These are phyloP conservation scores for Neurospora sp. DNA, from an alignment of 495 filamentous ascomycete genomes.

Conservation along the genomic window DNA sequence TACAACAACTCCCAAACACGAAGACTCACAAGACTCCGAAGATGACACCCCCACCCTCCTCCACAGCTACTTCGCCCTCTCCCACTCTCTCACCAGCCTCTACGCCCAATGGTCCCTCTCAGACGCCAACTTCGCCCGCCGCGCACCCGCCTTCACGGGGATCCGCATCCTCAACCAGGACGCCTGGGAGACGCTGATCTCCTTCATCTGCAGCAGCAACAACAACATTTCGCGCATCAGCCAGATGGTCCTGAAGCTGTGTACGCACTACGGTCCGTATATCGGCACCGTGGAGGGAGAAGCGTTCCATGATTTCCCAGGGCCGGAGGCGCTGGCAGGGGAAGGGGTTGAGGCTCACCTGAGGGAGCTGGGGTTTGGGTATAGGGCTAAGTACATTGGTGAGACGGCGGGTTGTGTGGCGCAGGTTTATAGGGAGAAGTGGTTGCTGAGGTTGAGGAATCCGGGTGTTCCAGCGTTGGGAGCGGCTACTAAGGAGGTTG, in stretches of 20 bases:
- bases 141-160: slow-evolving; percentile 77
- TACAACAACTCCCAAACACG: slow-evolving; percentile 11
- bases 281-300: slow-evolving; percentile 60
- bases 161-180: slow-evolving; percentile 94
- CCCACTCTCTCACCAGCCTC: slow-evolving; percentile 57
- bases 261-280: slow-evolving; percentile 68
- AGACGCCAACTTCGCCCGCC: slow-evolving; percentile 84
- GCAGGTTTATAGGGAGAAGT: slow-evolving; percentile 53
- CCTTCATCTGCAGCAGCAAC: slow-evolving; percentile 97
- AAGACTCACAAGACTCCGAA: slow-evolving; percentile 10
- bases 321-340: slow-evolving; percentile 57
- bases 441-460: slow-evolving; percentile 68
- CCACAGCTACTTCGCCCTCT: slow-evolving; percentile 73
- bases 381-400: slow-evolving; percentile 84
- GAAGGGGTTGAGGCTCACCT: slow-evolving; percentile 66
- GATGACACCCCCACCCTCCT: slow-evolving; percentile 62
- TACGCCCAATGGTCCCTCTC: slow-evolving; percentile 81
- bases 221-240: slow-evolving; percentile 95
- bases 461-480: slow-evolving; percentile 56
- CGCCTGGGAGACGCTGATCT: slow-evolving; percentile 88
- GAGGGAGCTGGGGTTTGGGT: slow-evolving; percentile 82
- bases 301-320: slow-evolving; percentile 80
- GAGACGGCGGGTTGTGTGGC: slow-evolving; percentile 71
- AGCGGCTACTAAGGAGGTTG: not conserved
- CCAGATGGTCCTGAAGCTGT: slow-evolving; percentile 93